Evolutionary conservation across 192 early-diverging fungal genomes (phyloP).

Genomic region (Cetraspora pellucida): DNA sequence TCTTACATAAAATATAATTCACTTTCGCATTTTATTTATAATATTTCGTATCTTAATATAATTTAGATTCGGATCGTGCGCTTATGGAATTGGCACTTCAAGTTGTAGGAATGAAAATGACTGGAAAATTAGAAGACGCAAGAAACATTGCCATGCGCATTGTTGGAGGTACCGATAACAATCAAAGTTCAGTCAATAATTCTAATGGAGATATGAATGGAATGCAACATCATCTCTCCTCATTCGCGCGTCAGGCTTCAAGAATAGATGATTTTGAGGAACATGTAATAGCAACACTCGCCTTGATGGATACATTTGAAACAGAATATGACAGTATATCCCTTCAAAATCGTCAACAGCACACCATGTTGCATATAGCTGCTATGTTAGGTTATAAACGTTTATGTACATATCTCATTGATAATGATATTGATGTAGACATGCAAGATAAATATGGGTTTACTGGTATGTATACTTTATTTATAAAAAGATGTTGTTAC

Average conservation of each 20-base stretch:
- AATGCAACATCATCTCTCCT: constrained; percentile 39
- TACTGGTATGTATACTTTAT: constrained; percentile 41
- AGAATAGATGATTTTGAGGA: constrained; percentile 45
- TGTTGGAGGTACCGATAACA: constrained; percentile 50
- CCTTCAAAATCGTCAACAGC: constrained; percentile 44
- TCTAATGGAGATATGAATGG: constrained; percentile 30
- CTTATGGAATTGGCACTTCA: constrained; percentile 89
- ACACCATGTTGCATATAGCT: constrained; percentile 67
- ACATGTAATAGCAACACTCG: constrained; percentile 45
- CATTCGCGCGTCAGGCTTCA: constrained; percentile 32
- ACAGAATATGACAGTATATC: constrained; percentile 41
- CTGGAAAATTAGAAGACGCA: constrained; percentile 77
- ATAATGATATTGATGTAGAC: constrained; percentile 52
- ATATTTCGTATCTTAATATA: constrained; percentile 47
- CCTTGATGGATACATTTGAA: constrained; percentile 46
- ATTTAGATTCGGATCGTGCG: constrained; percentile 81
- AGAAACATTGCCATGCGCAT: constrained; percentile 72
- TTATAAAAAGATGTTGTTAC: neutral
- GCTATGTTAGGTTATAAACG: constrained; percentile 59
- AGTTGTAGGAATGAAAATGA: constrained; percentile 82
- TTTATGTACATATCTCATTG: constrained; percentile 49
- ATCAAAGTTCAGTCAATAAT: constrained; percentile 33
- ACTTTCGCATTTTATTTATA: constrained; percentile 26
- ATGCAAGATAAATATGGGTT: constrained; percentile 63
- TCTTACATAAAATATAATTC: neutral